Evolutionary conservation across 2,329 filamentous ascomycete genomes (phyloP).

Genomic region (Curvularia eragrostidis): DNA sequence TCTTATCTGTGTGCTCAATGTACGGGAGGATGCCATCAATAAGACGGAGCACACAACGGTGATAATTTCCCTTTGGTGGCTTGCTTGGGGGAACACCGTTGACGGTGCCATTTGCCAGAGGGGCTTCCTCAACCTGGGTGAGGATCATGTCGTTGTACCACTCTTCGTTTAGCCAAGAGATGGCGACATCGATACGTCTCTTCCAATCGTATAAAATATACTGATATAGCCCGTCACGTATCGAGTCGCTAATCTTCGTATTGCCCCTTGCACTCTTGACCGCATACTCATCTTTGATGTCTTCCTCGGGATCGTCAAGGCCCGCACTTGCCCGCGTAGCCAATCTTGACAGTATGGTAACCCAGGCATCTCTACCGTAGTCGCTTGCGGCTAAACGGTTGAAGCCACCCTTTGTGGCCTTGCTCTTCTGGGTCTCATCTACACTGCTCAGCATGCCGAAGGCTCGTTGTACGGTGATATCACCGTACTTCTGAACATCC

Average conservation of each 20-base stretch:
- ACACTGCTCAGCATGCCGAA: conserved; percentile 78
- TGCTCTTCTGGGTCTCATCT: conserved; percentile 65
- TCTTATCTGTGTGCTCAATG: conserved; percentile 87
- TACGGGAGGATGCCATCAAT: conserved; percentile 90
- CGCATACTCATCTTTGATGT: conserved; percentile 64
- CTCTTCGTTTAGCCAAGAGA: conserved; percentile 95
- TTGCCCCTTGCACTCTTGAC: conserved; percentile 36
- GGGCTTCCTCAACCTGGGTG: conserved; percentile 42
- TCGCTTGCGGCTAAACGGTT: conserved; percentile 83
- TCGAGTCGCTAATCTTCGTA: conserved; percentile 67
- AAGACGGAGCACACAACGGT: conserved; percentile 79
- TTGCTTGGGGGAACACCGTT: conserved; percentile 54
- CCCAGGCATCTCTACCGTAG: conserved; percentile 87
- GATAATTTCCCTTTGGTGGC: conserved; percentile 66
- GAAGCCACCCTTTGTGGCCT: conserved; percentile 70
- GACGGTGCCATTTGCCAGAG: conserved; percentile 44
- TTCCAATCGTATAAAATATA: conserved; percentile 94
- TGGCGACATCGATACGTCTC: conserved; percentile 84
- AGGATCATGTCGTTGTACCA: conserved; percentile 89
- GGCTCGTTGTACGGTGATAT: conserved; percentile 75
- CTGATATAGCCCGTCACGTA: conserved; percentile 80
- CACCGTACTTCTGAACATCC: conserved; percentile 75
- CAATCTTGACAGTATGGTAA: conserved; percentile 83
- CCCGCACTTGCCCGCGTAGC: conserved; percentile 79
- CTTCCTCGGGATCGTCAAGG: conserved; percentile 71